These are phyloP conservation scores for Pythium brachiatum DNA, from an alignment of 352 stramenopile species.

Conservation along the genomic window DNA sequence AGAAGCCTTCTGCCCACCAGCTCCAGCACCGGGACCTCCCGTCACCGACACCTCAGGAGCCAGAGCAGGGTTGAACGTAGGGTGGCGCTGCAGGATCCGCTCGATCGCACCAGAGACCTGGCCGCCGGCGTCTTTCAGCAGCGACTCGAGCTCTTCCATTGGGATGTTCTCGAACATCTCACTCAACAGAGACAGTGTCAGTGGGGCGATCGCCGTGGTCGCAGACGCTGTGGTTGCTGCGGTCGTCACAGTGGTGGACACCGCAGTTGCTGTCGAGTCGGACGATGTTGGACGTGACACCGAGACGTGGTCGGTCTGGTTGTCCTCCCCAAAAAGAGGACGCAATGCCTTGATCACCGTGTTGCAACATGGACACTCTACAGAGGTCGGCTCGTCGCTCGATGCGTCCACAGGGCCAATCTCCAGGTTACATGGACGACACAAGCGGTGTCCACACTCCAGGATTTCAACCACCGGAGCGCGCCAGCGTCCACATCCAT, in stretches of 20 bases:
- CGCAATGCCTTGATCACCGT: background rate
- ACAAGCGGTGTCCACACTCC: conserved; percentile 26
- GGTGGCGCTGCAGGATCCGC: conserved; percentile 58
- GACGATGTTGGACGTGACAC: conserved; percentile 22
- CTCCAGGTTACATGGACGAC: conserved; percentile 20
- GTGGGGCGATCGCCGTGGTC: conserved; percentile 33
- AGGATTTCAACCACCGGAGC: conserved; percentile 20
- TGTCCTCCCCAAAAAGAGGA: conserved; percentile 15
- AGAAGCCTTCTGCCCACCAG: conserved; percentile 1
- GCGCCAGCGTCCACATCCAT: conserved; percentile 13
- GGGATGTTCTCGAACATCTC: conserved; percentile 75
- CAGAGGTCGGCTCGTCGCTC: conserved; percentile 9
- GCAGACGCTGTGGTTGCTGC: conserved; percentile 1
- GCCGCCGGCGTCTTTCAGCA: conserved; percentile 44
- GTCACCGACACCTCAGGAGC: conserved; percentile 23
- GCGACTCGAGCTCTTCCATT: conserved; percentile 55
- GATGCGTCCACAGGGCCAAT: background rate
- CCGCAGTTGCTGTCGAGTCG: conserved; percentile 19
- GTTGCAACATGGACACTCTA: conserved; percentile 19
- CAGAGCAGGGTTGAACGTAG: conserved; percentile 64
- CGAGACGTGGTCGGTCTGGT: conserved; percentile 21
- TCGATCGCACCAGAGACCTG: conserved; percentile 65
- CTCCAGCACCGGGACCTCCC: conserved; percentile 6
- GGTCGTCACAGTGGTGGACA: conserved; percentile 32
- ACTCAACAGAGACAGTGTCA: conserved; percentile 59